Evolutionary conservation across 2,329 filamentous ascomycete genomes (phyloP).

Genomic region (Niveomyces coronatus): DNA sequence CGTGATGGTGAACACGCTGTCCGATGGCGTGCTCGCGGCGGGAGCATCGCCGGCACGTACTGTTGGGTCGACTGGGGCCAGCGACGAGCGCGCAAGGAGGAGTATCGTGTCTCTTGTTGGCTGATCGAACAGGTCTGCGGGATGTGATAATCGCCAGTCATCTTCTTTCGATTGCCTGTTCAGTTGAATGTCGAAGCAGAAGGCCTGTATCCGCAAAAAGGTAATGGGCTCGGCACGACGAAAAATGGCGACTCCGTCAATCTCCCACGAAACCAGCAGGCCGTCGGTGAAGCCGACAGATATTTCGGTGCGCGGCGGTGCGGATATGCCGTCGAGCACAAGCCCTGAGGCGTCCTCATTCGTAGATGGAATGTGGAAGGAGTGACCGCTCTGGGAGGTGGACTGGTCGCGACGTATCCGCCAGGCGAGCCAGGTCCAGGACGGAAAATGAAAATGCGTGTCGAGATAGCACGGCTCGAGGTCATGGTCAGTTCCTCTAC

Average conservation of each 20-base stretch:
- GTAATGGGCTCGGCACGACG: slow-evolving; percentile 17
- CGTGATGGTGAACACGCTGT: not conserved
- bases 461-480: slow-evolving; percentile 12
- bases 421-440: slow-evolving; percentile 30
- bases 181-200: slow-evolving; percentile 23
- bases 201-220: slow-evolving; percentile 25
- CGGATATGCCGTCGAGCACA: slow-evolving; percentile 19
- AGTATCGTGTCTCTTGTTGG: slow-evolving; percentile 2
- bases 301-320: slow-evolving; percentile 23
- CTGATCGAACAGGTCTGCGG: slow-evolving; percentile 1
- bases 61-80: not conserved
- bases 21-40: not conserved
- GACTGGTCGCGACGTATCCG: slow-evolving; percentile 17
- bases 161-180: slow-evolving; percentile 10
- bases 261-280: slow-evolving; percentile 25
- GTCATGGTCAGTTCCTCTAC: not conserved
- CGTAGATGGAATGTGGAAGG: slow-evolving; percentile 23
- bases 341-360: slow-evolving; percentile 17
- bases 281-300: slow-evolving; percentile 25
- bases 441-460: slow-evolving; percentile 18
- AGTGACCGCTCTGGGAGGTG: slow-evolving; percentile 1
- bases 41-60: too few relatives aligned
- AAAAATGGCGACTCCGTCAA: slow-evolving; percentile 23
- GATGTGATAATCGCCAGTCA: slow-evolving; percentile 2
- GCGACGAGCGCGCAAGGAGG: not conserved